Evolutionary conservation across 1,284 basidiomycete species (phyloP), one percentile per base, ranked within the genome.

Genomic region (Apiotrichum laibachii): DNA sequence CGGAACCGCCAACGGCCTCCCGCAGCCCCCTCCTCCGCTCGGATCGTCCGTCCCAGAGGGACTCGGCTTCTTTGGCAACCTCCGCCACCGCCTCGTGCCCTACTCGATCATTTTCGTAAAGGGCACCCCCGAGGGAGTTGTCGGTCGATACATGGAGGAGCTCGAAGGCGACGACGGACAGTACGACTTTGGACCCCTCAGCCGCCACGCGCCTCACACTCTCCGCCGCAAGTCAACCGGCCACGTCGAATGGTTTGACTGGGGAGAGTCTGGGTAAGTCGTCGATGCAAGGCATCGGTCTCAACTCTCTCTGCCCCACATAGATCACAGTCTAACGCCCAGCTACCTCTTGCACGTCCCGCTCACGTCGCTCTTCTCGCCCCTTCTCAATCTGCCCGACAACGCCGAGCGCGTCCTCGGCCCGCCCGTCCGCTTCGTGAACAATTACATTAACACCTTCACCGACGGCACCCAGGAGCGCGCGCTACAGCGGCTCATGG

Each of bases 71-170:
- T 72, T 77, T 48, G 66, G 68, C 22, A 59, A 67, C 2, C 53
- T 73, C 18, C 56, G 60, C 11, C 50, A 52, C 42, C 47, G 51
- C 7, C 57, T 71, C 11, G 62, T 63, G 16, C 75, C 73, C 11
- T 75, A 72, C 48, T 71, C 70, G 1, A 56, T 77, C 62, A 62
- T 77, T 40, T 72, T 70, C 40, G 64, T 75, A 39, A 64, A 66
- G 43, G 75, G 75, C 5, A 69, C 68, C 19, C 65, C 68, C 0
- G 72, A 75, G 48, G 75, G 75, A 15, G 70, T 75, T 4, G 68
- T 74, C 10, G 75, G 75, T 7, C 52, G 75, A 22, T 77, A 77
- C 61, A 72, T 74, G 72, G 75, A 77, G 57, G 75, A 77, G 51
- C 56, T 77, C 57, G 73, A 74, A 48, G 64, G 56, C 49, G 72